Evolutionary conservation across 768 basidiomycete genomes (phyloP).

Genomic region (Naematelia encephala): DNA sequence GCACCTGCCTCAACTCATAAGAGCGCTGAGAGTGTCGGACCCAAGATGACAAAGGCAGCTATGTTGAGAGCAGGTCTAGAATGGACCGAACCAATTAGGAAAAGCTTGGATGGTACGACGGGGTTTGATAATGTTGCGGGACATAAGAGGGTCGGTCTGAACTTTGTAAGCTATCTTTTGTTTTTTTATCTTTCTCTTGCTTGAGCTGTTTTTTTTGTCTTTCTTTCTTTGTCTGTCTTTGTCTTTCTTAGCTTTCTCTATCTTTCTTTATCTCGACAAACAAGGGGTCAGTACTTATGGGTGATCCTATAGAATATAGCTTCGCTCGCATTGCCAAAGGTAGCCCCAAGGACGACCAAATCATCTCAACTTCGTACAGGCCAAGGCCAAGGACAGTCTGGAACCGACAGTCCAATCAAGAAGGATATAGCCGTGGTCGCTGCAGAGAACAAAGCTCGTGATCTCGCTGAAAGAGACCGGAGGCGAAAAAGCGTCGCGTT

Average conservation of each 20-base stretch:
- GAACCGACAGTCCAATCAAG: constrained; percentile 1
- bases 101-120: constrained; percentile 4
- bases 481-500: constrained; percentile 25
- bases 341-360: constrained; percentile 23
- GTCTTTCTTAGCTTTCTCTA: too few species aligned
- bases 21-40: constrained; percentile 20
- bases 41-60: constrained; percentile 36
- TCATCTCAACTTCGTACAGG: constrained; percentile 30
- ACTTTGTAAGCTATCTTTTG: constrained; percentile 21
- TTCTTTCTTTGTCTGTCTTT: background rate
- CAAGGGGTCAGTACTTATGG: background rate
- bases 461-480: constrained; percentile 15
- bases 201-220: background rate
- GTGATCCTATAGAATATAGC: constrained; percentile 23
- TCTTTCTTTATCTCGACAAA: too few species aligned
- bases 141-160: constrained; percentile 26
- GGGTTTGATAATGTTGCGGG: constrained; percentile 20
- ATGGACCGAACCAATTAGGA: constrained; percentile 21
- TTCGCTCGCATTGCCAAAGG: constrained; percentile 22
- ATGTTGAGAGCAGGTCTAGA: constrained; percentile 28
- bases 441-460: constrained; percentile 9
- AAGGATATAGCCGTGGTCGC: constrained; percentile 10
- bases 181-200: background rate
- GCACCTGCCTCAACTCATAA: constrained; percentile 20
- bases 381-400: background rate